phyloP scores from a whole-genome alignment of 164 flowering plant genomes.

The Echeveria elegans region DNA sequence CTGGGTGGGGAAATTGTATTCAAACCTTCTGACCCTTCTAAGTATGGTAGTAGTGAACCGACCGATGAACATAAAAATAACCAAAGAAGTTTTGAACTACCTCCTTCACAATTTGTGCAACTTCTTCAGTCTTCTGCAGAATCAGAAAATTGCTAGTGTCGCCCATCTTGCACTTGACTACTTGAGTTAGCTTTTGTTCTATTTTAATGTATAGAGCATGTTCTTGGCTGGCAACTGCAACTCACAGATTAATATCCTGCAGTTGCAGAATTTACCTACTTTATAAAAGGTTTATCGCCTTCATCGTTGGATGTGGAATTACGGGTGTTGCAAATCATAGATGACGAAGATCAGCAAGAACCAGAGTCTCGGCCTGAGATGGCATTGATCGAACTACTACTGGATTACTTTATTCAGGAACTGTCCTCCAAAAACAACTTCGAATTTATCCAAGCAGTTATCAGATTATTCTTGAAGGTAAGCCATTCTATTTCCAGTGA shows the following conservation, averaged over 20 bases:
- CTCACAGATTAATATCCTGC: conserved; percentile 19
- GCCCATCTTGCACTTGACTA: not conserved
- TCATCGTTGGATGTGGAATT: conserved; percentile 89
- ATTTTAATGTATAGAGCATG: not conserved
- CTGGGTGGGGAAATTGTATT: conserved; percentile 77
- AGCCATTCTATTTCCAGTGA: not conserved
- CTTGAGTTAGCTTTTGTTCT: not conserved
- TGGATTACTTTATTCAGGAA: conserved; percentile 80
- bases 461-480: conserved; percentile 84
- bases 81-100: conserved; percentile 22
- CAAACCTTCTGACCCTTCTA: conserved; percentile 33
- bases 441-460: conserved; percentile 81
- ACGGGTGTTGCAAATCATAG: conserved; percentile 86
- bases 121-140: conserved; percentile 54
- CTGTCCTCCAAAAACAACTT: conserved; percentile 69
- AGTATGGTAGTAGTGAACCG: conserved; percentile 23
- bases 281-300: conserved; percentile 73
- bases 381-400: conserved; percentile 48
- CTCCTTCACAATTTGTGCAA: conserved; percentile 46
- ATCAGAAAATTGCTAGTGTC: conserved; percentile 50
- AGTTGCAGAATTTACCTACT: conserved; percentile 75
- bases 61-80: conserved; percentile 15
- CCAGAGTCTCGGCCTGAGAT: conserved; percentile 53
- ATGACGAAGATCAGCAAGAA: conserved; percentile 53
- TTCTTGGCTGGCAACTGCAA: conserved; percentile 3